Evolutionary conservation across 2,329 filamentous ascomycete species (phyloP), one percentile per base, ranked within the genome.

Genomic region (Nemania bipapillata): DNA sequence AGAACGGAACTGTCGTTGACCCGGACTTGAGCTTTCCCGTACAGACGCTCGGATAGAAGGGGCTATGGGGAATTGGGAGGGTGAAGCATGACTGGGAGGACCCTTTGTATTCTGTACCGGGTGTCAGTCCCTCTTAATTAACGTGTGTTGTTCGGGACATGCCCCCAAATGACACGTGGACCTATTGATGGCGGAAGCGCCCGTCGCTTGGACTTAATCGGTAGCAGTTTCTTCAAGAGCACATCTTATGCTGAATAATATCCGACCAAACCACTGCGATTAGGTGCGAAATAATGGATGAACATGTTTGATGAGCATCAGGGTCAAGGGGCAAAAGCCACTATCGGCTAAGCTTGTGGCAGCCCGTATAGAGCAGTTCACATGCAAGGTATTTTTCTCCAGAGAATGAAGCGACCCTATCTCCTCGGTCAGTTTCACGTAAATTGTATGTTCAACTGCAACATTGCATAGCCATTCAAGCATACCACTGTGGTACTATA

Each of bases 11-110:
- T 57, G 80, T 81, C 35, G 85, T 87, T 70, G 81, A 76, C 68
- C 86, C 86, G n/a, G 81, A 87, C 77, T 80, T 74, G 65, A 78
- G 72, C 69, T 78, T 75, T 62, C 74, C 77, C 26, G 76, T 77
- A 26, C 73, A 74, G 68, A 73, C 47, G 52, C 53, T 77, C 9
- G 28, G 8, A 26, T 71, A 60, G 28, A 55, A 28, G 40, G 26
- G 20, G 22, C 24, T 2, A 12, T 20, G 22, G 50, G 35, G 17
- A 20, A 4, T 20, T 22, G 5, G 4, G 20, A n/a, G 45, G 12
- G 37, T 9, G n/a, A 35, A 32, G 20, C 26, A 20, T 22, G 8
- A 32, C 20, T 49, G 20, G 42, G 20, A 47, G 30, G n/a, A 30
- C 37, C 3, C 37, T 17, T 12, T n/a, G n/a, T 49, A 32, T 9